Evolutionary conservation across 352 stramenopile genomes (phyloP), one percentile per base, ranked within the genome.

Genomic region (Globisporangium spinosum): DNA sequence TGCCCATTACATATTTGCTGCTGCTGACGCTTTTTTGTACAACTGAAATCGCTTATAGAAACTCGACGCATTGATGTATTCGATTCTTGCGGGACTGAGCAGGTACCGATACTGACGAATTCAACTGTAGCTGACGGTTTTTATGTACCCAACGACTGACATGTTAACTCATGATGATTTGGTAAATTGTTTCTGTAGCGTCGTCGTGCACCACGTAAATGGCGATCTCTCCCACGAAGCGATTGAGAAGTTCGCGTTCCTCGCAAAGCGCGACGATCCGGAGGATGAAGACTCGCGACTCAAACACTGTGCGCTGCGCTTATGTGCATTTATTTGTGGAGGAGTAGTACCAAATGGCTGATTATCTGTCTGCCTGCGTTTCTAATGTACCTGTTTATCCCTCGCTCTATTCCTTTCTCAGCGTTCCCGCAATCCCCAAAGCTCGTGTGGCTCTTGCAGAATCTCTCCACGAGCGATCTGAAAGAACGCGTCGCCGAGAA

Each of bases 361-460:
- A 7, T 0, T 38, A 10, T 38, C 32, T 38, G 32, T 38, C 32
- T 10, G 1, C 22, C 43, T 23, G 17, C 6, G 43, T 63, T 27
- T 63, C 47, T 70, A 20, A 70, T n/a, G 0, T 47, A 12, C 0
- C 40, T 51, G 47, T 59, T 32, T 0, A 1, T 5, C n/a, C 25
- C 13, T 27, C n/a, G 25, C 40, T 13, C 2, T 3, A 27, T 29
- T 61, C 9, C 8, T 35, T 15, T 1, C 20, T n/a, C 51, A 92
- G 84, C 71, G 54, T 91, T 93, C 63, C 83, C 84, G 8, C 86
- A 94, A n/a, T 76, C 70, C 1, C 86, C 86, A 34, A 92, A 89
- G 69, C 70, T 94, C 27, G 27, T 90, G 25, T 94, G 86, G 86
- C 69, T 91, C 25, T 63, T 93, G 57, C 79, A 89, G 60, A 90